Percentiles rank a stretch among this genome's conserved stretches.
Conservation (phyloP, 176 grass and related monocot species). For the Tuctoria greenei region DNA sequence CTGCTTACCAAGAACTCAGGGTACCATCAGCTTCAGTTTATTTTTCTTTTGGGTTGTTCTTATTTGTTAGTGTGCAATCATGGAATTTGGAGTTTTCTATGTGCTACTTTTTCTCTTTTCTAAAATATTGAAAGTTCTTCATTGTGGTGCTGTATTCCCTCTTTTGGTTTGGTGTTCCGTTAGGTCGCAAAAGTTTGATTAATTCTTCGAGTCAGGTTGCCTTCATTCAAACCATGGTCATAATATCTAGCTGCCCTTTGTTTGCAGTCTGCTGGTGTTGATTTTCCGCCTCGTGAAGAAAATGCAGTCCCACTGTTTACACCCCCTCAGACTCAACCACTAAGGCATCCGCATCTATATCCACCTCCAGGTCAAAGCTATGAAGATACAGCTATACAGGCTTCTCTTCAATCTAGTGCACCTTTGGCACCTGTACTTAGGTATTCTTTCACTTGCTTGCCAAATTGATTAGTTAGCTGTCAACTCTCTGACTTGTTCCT, state of each 20-base stretch:
- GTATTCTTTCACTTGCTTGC: conserved; percentile 40
- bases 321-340: conserved; percentile 82
- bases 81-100: background rate
- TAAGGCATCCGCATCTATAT: conserved; percentile 62
- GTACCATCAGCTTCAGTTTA: conserved; percentile 41
- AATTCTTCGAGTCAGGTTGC: background rate
- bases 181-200: conserved; percentile 1
- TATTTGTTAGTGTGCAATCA: conserved; percentile 18
- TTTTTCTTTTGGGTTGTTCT: background rate
- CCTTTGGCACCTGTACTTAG: conserved; percentile 54
- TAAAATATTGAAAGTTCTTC: background rate
- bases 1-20: conserved; percentile 94
- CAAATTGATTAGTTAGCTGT: background rate
- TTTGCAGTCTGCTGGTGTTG: conserved; percentile 79
- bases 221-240: conserved; percentile 23
- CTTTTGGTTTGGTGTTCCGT: background rate
- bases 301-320: conserved; percentile 77
- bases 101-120: background rate
- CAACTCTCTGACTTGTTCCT: conserved; percentile 9
- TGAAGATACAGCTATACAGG: conserved; percentile 74
- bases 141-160: background rate
- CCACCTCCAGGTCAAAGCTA: conserved; percentile 53
- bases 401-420: conserved; percentile 71
- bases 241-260: conserved; percentile 9
- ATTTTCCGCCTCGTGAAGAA: conserved; percentile 89